Percentiles rank a stretch among this genome's conserved stretches.
Evolutionary conservation across 1,284 basidiomycete genomes (phyloP).

Genomic region (Xerocomus nothofagi): DNA sequence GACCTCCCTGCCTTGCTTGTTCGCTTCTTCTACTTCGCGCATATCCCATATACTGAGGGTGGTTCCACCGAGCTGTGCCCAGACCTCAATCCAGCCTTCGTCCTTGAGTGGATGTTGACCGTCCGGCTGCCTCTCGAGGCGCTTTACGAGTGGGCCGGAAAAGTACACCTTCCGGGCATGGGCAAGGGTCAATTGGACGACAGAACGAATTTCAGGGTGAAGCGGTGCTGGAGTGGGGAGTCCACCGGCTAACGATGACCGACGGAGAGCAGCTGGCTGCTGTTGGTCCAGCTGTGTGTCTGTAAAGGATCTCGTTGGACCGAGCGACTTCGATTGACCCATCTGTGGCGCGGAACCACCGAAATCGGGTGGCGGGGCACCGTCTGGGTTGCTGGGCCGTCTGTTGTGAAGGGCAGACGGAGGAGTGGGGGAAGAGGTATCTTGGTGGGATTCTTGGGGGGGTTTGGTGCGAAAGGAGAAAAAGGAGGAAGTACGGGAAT

Average conservation of each 20-base stretch:
- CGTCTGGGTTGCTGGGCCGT: conserved; percentile 15
- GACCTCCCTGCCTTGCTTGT: conserved; percentile 75
- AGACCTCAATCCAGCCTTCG: conserved; percentile 89
- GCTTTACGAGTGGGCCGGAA: conserved; percentile 75
- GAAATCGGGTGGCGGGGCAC: conserved; percentile 17
- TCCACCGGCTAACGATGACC: conserved; percentile 25
- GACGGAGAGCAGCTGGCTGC: conserved; percentile 14
- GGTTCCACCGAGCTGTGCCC: conserved; percentile 92
- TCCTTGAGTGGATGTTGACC: conserved; percentile 71
- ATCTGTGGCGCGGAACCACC: conserved; percentile 27
- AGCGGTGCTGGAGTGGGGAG: conserved; percentile 40
- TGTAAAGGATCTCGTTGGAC: conserved; percentile 24
- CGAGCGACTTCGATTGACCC: conserved; percentile 36
- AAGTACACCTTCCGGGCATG: conserved; percentile 80
- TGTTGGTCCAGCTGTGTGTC: conserved; percentile 21
- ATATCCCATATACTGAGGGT: conserved; percentile 92
- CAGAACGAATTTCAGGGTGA: conserved; percentile 78
- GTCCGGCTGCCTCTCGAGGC: conserved; percentile 73
- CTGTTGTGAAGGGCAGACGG: conserved; percentile 10
- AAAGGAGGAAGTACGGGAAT: conserved; percentile 42
- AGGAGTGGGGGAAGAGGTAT: conserved; percentile 4
- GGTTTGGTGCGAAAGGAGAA: conserved; percentile 41
- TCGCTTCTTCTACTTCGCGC: conserved; percentile 80
- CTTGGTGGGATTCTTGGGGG: conserved; percentile 24
- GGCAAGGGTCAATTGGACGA: conserved; percentile 64